Percentiles rank a stretch among this genome's conserved stretches.
Conservation (phyloP, 192 early-diverging fungal species). For the Pilobolus umbonatus region DNA sequence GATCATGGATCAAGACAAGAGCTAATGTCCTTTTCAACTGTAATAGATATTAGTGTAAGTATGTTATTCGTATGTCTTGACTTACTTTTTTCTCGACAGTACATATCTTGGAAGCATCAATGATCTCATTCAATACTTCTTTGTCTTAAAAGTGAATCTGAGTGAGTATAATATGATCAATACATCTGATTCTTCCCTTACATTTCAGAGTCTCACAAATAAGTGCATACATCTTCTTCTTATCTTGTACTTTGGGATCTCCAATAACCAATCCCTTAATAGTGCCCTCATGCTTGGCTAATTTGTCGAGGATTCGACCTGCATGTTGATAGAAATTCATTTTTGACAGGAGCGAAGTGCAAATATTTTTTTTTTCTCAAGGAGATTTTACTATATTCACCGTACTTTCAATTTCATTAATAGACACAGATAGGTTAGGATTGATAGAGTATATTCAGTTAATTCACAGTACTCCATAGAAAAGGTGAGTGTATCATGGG, state of each 20-base stretch:
- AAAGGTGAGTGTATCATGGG: too few relatives aligned
- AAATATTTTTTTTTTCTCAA: too few relatives aligned
- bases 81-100: slow-evolving; percentile 47
- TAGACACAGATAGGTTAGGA: too few relatives aligned
- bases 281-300: slow-evolving; percentile 66
- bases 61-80: slow-evolving; percentile 33
- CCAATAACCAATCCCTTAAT: slow-evolving; percentile 75
- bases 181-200: slow-evolving; percentile 22
- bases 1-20: slow-evolving; percentile 77
- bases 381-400: too few relatives aligned
- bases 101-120: slow-evolving; percentile 46
- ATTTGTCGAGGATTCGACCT: slow-evolving; percentile 69
- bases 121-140: slow-evolving; percentile 41
- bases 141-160: slow-evolving; percentile 34
- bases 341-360: too few relatives aligned
- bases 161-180: not conserved
- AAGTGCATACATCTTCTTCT: slow-evolving; percentile 85
- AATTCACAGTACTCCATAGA: too few relatives aligned
- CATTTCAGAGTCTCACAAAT: slow-evolving; percentile 91
- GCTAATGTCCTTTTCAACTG: slow-evolving; percentile 27
- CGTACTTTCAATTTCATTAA: too few relatives aligned
- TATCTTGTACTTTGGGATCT: slow-evolving; percentile 59
- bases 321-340: slow-evolving; percentile 74
- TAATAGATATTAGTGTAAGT: not conserved
- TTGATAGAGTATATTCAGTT: too few relatives aligned